Evolutionary conservation across 345 rosid genomes (phyloP).

Genomic region (Cardiospermum halicacabum): DNA sequence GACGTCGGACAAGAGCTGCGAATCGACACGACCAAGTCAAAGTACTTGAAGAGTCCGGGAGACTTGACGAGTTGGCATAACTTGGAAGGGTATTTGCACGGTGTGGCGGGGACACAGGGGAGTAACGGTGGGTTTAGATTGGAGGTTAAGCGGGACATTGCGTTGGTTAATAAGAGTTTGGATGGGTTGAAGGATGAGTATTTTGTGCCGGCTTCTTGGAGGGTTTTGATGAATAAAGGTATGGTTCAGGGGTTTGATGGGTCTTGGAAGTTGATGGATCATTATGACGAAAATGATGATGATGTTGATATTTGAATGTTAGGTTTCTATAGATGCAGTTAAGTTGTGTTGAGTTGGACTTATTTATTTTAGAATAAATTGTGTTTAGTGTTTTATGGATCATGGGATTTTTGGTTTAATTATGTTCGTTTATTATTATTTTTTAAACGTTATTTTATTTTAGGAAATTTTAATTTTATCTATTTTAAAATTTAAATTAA

Average conservation of each 20-base stretch:
- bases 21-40: slow-evolving; percentile 56
- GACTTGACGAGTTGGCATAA: slow-evolving; percentile 43
- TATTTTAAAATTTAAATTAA: too few species aligned
- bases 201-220: slow-evolving; percentile 57
- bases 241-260: slow-evolving; percentile 73
- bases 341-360: neutral
- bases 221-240: slow-evolving; percentile 54
- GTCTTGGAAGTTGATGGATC: slow-evolving; percentile 74
- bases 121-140: slow-evolving; percentile 46
- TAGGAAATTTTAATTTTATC: too few species aligned
- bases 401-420: too few species aligned
- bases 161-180: slow-evolving; percentile 48
- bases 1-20: slow-evolving; percentile 67
- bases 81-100: slow-evolving; percentile 67
- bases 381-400: too few species aligned
- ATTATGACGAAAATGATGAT: slow-evolving; percentile 41
- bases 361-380: too few species aligned
- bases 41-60: slow-evolving; percentile 58
- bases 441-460: too few species aligned
- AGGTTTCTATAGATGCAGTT: neutral
- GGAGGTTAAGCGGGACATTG: slow-evolving; percentile 52
- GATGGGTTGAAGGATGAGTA: slow-evolving; percentile 56
- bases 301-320: slow-evolving; percentile 15
- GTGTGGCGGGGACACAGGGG: slow-evolving; percentile 76
- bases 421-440: too few species aligned